A percentile compares a stretch with the other conserved stretches of the same genome.
Evolutionary conservation across 345 rosid genomes (phyloP).

Genomic region (Kernera saxatilis): DNA sequence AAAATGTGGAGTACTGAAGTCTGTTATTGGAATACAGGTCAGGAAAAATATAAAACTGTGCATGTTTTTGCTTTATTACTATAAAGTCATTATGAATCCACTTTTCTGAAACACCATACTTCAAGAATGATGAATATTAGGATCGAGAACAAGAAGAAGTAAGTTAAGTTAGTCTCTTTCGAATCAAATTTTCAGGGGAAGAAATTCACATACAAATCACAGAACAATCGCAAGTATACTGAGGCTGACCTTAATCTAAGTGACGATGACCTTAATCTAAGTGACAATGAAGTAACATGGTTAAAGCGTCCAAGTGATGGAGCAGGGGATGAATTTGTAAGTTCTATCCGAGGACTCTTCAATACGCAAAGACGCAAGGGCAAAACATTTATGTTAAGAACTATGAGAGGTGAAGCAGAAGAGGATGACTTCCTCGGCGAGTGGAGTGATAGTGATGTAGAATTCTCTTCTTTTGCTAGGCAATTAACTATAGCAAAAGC

Average conservation of each 20-base stretch:
- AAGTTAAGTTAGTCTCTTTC: neutral
- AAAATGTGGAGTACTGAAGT: constrained; percentile 92
- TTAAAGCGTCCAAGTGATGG: constrained; percentile 76
- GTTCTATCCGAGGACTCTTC: constrained; percentile 81
- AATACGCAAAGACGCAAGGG: constrained; percentile 88
- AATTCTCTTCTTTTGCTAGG: constrained; percentile 71
- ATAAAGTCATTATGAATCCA: no score
- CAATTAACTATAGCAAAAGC: constrained; percentile 90
- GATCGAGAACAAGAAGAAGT: no score
- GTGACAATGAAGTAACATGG: constrained; percentile 48
- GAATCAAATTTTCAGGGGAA: constrained; percentile 53
- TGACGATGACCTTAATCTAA: constrained; percentile 45
- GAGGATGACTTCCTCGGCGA: constrained; percentile 73
- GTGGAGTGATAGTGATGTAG: constrained; percentile 91
- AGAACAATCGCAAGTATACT: constrained; percentile 50
- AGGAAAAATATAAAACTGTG: no score
- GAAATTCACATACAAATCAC: constrained; percentile 79
- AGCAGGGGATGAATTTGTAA: constrained; percentile 96
- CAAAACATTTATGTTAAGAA: constrained; percentile 72
- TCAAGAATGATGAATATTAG: no score
- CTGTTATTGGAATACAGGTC: constrained; percentile 97
- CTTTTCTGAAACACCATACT: neutral
- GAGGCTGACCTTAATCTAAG: constrained; percentile 68
- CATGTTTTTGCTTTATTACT: no score
- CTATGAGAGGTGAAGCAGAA: constrained; percentile 91